Evolutionary conservation across 2,329 filamentous ascomycete genomes (phyloP).

Genomic region (Teratosphaeriaceae sp.): DNA sequence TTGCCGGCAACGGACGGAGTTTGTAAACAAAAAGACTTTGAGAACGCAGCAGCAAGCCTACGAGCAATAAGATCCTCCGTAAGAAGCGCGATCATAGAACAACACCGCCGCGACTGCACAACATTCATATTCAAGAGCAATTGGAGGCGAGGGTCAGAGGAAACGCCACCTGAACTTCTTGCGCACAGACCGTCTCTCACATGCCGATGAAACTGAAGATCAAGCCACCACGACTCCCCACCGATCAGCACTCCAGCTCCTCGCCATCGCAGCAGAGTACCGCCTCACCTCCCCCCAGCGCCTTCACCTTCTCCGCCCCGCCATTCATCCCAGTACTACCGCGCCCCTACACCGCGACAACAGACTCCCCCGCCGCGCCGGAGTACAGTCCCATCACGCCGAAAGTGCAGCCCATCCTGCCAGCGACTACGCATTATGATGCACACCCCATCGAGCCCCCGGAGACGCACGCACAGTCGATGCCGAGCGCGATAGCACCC

Average conservation of each 20-base stretch:
- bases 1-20: not conserved
- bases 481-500: conserved; percentile 13
- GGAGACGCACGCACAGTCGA: not conserved
- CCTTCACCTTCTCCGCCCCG: conserved; percentile 10
- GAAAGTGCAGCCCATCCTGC: conserved; percentile 25
- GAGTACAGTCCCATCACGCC: conserved; percentile 29
- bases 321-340: conserved; percentile 1
- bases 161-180: not conserved
- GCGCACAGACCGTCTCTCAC: conserved; percentile 11
- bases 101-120: too few species aligned
- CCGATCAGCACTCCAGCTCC: conserved; percentile 6
- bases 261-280: not conserved
- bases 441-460: not conserved
- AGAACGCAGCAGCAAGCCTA: not conserved
- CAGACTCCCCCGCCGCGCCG: conserved; percentile 15
- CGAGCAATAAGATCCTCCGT: not conserved
- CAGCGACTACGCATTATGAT: conserved; percentile 9
- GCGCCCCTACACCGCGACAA: not conserved
- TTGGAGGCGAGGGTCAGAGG: not conserved
- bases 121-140: not conserved
- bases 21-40: not conserved
- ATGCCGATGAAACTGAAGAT: conserved; percentile 21
- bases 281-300: not conserved
- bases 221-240: conserved; percentile 17
- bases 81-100: not conserved